These are phyloP conservation scores for Edaphochlamys debaryana DNA, from an alignment of 139 green algal species.

Conservation along the genomic window DNA sequence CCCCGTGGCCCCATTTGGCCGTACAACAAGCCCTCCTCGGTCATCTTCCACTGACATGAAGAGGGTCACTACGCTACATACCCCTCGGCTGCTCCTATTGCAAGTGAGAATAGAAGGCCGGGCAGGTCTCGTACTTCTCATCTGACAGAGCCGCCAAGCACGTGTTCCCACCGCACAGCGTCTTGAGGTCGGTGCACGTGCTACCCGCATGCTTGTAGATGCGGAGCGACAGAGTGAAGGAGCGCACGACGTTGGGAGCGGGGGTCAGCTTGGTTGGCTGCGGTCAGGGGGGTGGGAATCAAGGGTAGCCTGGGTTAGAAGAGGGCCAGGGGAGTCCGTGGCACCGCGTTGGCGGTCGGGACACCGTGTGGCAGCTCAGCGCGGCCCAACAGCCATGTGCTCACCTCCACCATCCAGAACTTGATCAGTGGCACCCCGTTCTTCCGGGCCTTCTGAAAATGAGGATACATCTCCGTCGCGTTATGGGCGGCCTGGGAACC, in stretches of 20 bases:
- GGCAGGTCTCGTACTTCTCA: constrained; percentile 13
- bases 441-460: neutral
- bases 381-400: no score
- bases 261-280: neutral
- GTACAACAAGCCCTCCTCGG: no score
- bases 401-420: no score
- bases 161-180: neutral
- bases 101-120: neutral
- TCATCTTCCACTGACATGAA: no score
- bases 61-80: no score
- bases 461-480: neutral
- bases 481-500: neutral
- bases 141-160: constrained; percentile 1
- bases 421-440: constrained; percentile 3
- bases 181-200: neutral
- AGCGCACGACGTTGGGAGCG: neutral
- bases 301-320: no score
- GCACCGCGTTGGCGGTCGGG: no score
- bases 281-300: no score
- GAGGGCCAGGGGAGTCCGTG: no score
- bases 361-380: no score
- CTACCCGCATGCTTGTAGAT: neutral
- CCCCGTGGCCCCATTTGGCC: no score
- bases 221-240: neutral
- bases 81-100: no score